Evolutionary conservation across 1,139 yeast genomes (phyloP).

Genomic region (Candida pseudocylindracea): DNA sequence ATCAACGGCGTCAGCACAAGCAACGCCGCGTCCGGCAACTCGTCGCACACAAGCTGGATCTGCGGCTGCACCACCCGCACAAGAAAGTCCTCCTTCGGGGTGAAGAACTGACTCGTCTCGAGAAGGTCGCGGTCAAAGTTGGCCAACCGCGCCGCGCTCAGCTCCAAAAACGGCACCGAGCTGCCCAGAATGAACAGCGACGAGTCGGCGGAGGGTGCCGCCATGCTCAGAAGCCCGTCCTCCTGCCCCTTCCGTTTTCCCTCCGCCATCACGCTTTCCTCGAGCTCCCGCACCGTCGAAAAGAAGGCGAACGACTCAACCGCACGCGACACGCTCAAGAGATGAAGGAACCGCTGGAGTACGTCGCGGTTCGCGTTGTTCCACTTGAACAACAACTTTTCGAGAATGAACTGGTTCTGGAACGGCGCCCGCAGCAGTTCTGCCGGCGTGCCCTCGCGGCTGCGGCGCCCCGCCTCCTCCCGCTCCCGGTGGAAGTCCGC

Average conservation of each 20-base stretch:
- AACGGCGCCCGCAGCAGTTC: conserved; percentile 8
- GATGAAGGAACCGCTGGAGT: no score
- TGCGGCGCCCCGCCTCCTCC: not conserved
- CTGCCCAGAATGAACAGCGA: not conserved
- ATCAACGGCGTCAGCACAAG: conserved; percentile 28
- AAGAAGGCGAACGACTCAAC: conserved; percentile 8
- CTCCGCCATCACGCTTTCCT: not conserved
- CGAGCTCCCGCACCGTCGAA: conserved; percentile 4
- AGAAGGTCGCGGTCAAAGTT: conserved; percentile 31
- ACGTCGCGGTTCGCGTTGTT: conserved; percentile 14
- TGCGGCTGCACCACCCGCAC: conserved; percentile 35
- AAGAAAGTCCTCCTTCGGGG: conserved; percentile 37
- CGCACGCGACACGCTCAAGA: no score
- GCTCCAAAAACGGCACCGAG: not conserved
- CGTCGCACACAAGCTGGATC: conserved; percentile 53
- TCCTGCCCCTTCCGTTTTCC: not conserved
- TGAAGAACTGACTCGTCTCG: conserved; percentile 15
- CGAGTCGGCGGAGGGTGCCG: no score
- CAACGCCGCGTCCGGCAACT: conserved; percentile 24
- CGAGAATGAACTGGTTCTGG: conserved; percentile 17
- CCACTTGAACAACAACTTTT: conserved; percentile 22
- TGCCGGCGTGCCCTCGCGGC: conserved; percentile 1
- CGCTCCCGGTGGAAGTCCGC: not conserved
- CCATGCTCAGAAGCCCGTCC: no score
- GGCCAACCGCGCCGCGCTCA: conserved; percentile 7